These are phyloP conservation scores for Apiospora kogelbergensis DNA, from an alignment of 2,329 filamentous ascomycete genomes.

Conservation along the genomic window DNA sequence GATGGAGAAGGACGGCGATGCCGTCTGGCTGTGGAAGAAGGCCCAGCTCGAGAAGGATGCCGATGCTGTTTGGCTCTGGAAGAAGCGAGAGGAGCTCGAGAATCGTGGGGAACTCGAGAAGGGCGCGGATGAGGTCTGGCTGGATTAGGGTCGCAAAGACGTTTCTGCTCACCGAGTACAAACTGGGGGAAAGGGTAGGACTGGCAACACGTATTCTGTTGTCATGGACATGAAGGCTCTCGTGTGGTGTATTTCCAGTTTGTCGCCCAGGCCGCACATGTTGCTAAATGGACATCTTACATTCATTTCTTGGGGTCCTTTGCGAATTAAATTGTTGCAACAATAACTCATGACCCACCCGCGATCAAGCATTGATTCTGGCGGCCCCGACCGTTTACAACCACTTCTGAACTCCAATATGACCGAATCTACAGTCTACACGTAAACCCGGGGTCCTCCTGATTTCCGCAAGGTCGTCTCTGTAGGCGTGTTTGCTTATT, in stretches of 20 bases:
- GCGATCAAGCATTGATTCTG: too few relatives aligned
- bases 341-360: too few relatives aligned
- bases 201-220: neutral
- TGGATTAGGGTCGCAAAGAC: neutral
- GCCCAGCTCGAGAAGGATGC: neutral
- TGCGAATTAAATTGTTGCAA: too few relatives aligned
- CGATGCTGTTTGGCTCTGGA: neutral
- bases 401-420: too few relatives aligned
- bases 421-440: too few relatives aligned
- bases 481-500: too few relatives aligned
- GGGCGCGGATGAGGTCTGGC: neutral
- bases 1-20: conserved; percentile 1
- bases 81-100: neutral
- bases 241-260: neutral
- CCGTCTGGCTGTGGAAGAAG: conserved; percentile 19
- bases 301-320: too few relatives aligned
- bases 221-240: neutral
- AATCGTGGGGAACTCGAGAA: neutral
- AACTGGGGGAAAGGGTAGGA: neutral
- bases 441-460: too few relatives aligned
- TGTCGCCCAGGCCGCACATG: neutral
- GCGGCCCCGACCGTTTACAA: too few relatives aligned
- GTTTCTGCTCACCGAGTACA: neutral
- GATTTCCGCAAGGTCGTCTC: too few relatives aligned
- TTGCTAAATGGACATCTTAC: neutral